A percentile compares a stretch with the other conserved stretches of the same genome.
phyloP scores from a whole-genome alignment of 768 basidiomycete genomes.

The Austroboletus eburneus region DNA sequence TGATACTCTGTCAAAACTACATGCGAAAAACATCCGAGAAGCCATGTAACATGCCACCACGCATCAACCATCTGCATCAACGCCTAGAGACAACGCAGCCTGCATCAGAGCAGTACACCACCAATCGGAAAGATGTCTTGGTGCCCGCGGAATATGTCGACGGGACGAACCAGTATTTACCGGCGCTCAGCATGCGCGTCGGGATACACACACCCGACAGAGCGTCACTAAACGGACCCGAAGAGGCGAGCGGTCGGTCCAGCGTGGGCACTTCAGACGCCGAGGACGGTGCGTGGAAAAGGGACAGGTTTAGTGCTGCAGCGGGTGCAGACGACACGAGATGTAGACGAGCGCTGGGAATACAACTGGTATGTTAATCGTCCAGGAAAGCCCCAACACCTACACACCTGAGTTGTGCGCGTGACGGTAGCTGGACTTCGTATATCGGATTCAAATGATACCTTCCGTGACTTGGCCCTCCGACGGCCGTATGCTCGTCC shows the following conservation, averaged over 20 bases:
- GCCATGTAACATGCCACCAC: not conserved
- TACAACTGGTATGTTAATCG: not conserved
- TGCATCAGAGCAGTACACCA: slow-evolving; percentile 50
- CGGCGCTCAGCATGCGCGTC: slow-evolving; percentile 44
- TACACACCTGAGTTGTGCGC: slow-evolving; percentile 56
- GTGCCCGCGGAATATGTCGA: slow-evolving; percentile 67
- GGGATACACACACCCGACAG: slow-evolving; percentile 68
- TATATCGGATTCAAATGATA: slow-evolving; percentile 69
- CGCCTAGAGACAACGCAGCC: slow-evolving; percentile 21
- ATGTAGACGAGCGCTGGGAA: slow-evolving; percentile 66
- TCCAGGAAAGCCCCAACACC: not conserved
- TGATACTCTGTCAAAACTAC: too few species aligned
- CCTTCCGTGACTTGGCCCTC: slow-evolving; percentile 60
- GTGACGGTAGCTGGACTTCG: slow-evolving; percentile 50
- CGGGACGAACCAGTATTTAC: slow-evolving; percentile 69
- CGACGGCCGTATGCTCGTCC: slow-evolving; percentile 56
- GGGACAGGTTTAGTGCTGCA: slow-evolving; percentile 55
- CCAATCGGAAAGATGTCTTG: slow-evolving; percentile 52
- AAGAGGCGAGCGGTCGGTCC: slow-evolving; percentile 53
- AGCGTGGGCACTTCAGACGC: slow-evolving; percentile 14
- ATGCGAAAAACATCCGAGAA: too few species aligned
- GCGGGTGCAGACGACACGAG: slow-evolving; percentile 41
- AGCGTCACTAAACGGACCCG: slow-evolving; percentile 76
- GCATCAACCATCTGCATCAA: not conserved
- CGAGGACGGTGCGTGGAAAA: slow-evolving; percentile 39